Percentiles rank a stretch among this genome's conserved stretches.
Conservation (phyloP, 2,329 filamentous ascomycete species). For the Fusarium papillatum region DNA sequence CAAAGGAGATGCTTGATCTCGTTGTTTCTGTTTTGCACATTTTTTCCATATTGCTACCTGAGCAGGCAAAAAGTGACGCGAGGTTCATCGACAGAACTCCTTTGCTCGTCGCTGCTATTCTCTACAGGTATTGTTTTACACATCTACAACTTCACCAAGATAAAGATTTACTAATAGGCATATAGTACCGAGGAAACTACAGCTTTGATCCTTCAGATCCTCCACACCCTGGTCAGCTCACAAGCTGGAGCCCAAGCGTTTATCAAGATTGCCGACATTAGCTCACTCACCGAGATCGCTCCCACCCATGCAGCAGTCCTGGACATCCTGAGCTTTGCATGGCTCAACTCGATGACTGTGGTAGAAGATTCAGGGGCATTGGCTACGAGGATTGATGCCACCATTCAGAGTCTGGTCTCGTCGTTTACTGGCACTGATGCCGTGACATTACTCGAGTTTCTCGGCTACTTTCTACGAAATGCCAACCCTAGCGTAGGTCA, state of each 20-base stretch:
- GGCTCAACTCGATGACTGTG: conserved; percentile 62
- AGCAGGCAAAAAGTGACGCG: conserved; percentile 55
- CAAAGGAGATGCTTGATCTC: conserved; percentile 73
- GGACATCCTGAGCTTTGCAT: conserved; percentile 68
- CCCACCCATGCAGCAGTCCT: conserved; percentile 66
- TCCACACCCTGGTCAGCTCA: conserved; percentile 68
- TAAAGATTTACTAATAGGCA: neutral
- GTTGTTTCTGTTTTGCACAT: conserved; percentile 74
- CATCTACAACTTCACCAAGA: neutral
- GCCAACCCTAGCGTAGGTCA: conserved; percentile 61
- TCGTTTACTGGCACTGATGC: conserved; percentile 72
- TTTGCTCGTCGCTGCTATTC: conserved; percentile 64
- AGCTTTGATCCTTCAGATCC: conserved; percentile 66
- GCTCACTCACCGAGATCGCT: conserved; percentile 69
- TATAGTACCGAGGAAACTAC: conserved; percentile 68
- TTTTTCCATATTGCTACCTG: conserved; percentile 70
- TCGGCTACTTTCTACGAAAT: conserved; percentile 65
- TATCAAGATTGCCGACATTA: conserved; percentile 63
- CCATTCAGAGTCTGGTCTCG: conserved; percentile 62
- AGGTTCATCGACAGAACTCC: conserved; percentile 68
- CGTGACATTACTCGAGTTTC: conserved; percentile 69
- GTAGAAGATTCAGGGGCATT: conserved; percentile 48
- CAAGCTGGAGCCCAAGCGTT: conserved; percentile 64
- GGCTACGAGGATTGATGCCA: conserved; percentile 58
- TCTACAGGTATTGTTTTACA: conserved; percentile 61